Conservation (phyloP, 441 rosid species). For the Euphorbia neoarborescens region DNA sequence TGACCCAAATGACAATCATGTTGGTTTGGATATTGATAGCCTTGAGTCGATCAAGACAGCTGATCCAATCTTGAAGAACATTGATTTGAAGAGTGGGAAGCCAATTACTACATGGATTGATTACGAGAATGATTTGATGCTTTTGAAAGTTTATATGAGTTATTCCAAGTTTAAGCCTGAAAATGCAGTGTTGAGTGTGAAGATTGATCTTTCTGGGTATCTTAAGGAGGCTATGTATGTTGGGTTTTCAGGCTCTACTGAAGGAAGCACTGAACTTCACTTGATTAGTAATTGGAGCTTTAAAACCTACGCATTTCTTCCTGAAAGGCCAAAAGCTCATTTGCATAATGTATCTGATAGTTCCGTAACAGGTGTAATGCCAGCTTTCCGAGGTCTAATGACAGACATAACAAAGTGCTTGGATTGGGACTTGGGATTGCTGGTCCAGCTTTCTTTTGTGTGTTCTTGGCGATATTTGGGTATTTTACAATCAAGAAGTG, state of each 20-base stretch:
- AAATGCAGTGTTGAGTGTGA: conserved; percentile 42
- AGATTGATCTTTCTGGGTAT: conserved; percentile 54
- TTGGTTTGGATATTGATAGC: conserved; percentile 65
- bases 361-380: conserved; percentile 31
- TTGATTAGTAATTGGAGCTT: conserved; percentile 66
- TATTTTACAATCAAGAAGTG: conserved; percentile 55
- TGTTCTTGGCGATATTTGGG: conserved; percentile 50
- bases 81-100: conserved; percentile 70
- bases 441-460: conserved; percentile 65
- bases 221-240: conserved; percentile 50
- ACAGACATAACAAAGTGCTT: conserved; percentile 32
- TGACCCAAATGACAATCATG: conserved; percentile 64
- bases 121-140: conserved; percentile 60
- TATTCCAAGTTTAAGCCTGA: conserved; percentile 47
- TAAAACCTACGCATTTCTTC: conserved; percentile 47
- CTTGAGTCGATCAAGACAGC: conserved; percentile 59
- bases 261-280: conserved; percentile 89
- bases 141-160: conserved; percentile 60
- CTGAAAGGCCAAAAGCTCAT: conserved; percentile 40
- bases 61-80: conserved; percentile 34
- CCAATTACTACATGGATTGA: conserved; percentile 67
- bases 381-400: conserved; percentile 30
- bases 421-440: conserved; percentile 70
- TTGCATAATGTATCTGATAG: conserved; percentile 71
- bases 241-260: conserved; percentile 86